These are phyloP conservation scores for Penicillium lividum DNA, from an alignment of 495 filamentous ascomycete genomes.

Conservation along the genomic window DNA sequence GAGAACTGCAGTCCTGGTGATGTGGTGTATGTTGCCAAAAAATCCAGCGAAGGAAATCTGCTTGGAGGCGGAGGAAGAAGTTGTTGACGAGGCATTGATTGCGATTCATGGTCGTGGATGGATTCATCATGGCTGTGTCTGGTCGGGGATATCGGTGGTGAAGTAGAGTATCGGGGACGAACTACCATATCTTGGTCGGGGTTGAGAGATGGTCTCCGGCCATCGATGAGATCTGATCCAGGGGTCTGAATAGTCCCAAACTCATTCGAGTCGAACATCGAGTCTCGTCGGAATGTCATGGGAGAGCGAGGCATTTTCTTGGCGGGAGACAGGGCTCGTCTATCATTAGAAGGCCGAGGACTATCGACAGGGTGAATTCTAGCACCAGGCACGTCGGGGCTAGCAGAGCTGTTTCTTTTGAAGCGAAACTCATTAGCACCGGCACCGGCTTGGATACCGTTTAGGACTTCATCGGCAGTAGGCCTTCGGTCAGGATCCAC, in stretches of 20 bases:
- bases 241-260: conserved; percentile 23
- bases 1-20: conserved; percentile 36
- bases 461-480: conserved; percentile 83
- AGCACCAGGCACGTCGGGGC: conserved; percentile 53
- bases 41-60: conserved; percentile 32
- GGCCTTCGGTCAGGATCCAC: conserved; percentile 77
- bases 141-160: conserved; percentile 28
- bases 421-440: conserved; percentile 57
- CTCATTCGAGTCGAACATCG: conserved; percentile 32
- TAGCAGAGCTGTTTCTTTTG: conserved; percentile 45
- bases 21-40: conserved; percentile 25
- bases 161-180: conserved; percentile 34
- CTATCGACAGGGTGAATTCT: conserved; percentile 61
- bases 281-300: conserved; percentile 30
- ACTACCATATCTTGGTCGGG: conserved; percentile 43
- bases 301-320: conserved; percentile 29
- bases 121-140: conserved; percentile 25
- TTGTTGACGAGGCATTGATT: conserved; percentile 42
- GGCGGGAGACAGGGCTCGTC: conserved; percentile 34
- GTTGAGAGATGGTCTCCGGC: conserved; percentile 20
- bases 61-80: conserved; percentile 56
- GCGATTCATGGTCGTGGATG: conserved; percentile 24
- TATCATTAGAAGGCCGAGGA: conserved; percentile 28
- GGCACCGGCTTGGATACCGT: conserved; percentile 71
- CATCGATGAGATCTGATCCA: conserved; percentile 21